phyloP scores from a whole-genome alignment of 2,329 filamentous ascomycete species.

The Trichocomaceae sp. region DNA sequence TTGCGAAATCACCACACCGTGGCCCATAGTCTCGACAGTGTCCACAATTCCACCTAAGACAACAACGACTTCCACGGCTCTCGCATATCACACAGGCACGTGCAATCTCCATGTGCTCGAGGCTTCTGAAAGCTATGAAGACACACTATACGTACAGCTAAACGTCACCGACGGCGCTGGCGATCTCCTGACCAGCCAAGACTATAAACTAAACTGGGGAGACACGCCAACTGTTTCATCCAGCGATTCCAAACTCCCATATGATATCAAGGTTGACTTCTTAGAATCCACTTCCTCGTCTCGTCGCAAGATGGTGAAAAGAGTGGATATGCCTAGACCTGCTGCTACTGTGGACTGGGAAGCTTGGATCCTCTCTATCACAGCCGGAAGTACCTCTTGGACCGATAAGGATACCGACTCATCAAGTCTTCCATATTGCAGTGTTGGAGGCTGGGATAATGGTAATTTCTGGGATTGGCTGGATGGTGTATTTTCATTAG shows the following conservation, averaged over 20 bases:
- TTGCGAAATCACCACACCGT: not conserved
- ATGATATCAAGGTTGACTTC: conserved; percentile 3
- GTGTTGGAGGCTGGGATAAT: conserved; percentile 4
- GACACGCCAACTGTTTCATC: not conserved
- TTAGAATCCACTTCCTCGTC: too few species aligned
- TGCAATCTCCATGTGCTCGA: conserved; percentile 4
- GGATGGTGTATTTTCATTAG: not conserved
- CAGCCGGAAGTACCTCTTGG: not conserved
- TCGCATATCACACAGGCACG: conserved; percentile 2
- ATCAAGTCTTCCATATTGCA: conserved; percentile 3
- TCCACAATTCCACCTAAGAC: conserved; percentile 4
- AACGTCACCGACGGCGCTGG: conserved; percentile 3
- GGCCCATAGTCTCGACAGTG: not conserved
- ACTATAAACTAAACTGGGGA: conserved; percentile 3
- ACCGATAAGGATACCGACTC: conserved; percentile 3
- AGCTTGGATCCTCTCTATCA: conserved; percentile 1
- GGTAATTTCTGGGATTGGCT: conserved; percentile 4
- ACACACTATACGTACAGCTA: not conserved
- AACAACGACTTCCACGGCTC: not conserved
- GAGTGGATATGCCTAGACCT: not conserved
- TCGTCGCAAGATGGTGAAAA: too few species aligned
- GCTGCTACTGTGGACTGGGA: not conserved
- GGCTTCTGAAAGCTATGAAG: not conserved
- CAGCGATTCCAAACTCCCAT: conserved; percentile 1
- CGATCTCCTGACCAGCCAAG: not conserved